phyloP scores from a whole-genome alignment of 1,139 yeast genomes.

The Saccharomyces hybrid region DNA sequence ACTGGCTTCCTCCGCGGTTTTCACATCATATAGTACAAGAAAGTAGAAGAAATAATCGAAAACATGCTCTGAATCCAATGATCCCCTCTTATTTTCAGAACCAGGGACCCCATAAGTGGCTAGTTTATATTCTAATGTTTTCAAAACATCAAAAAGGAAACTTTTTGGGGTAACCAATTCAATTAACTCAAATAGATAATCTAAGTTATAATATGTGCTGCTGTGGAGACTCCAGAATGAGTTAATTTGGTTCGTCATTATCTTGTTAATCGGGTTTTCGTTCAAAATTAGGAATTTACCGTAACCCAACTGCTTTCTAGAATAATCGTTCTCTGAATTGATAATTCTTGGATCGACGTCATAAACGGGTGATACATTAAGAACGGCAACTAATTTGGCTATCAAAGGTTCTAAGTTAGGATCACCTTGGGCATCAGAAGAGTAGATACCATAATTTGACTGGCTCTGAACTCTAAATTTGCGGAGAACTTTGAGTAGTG shows the following conservation, averaged over 20 bases:
- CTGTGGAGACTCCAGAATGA: slow-evolving; percentile 33
- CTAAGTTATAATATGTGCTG: slow-evolving; percentile 31
- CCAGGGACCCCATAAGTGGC: slow-evolving; percentile 23
- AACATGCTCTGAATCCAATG: slow-evolving; percentile 24
- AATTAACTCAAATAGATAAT: slow-evolving; percentile 26
- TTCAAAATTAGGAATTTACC: slow-evolving; percentile 22
- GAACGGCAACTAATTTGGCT: slow-evolving; percentile 17
- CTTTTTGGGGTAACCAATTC: slow-evolving; percentile 23
- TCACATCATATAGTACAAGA: slow-evolving; percentile 26
- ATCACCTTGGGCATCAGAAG: slow-evolving; percentile 26
- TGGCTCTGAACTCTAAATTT: slow-evolving; percentile 20
- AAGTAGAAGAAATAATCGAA: slow-evolving; percentile 28
- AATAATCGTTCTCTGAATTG: slow-evolving; percentile 20
- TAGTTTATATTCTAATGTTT: slow-evolving; percentile 24
- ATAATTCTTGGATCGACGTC: slow-evolving; percentile 25
- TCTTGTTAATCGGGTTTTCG: slow-evolving; percentile 29
- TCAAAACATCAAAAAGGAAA: slow-evolving; percentile 25
- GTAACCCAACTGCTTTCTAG: slow-evolving; percentile 26
- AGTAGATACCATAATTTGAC: slow-evolving; percentile 28
- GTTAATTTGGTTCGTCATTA: slow-evolving; percentile 30
- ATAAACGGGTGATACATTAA: slow-evolving; percentile 24
- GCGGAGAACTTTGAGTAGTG: slow-evolving; percentile 21
- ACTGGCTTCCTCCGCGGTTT: slow-evolving; percentile 19
- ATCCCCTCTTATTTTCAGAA: slow-evolving; percentile 18
- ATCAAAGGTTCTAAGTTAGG: slow-evolving; percentile 25